phyloP scores from a whole-genome alignment of 2,329 filamentous ascomycete species.

The Fusarium sp. region DNA sequence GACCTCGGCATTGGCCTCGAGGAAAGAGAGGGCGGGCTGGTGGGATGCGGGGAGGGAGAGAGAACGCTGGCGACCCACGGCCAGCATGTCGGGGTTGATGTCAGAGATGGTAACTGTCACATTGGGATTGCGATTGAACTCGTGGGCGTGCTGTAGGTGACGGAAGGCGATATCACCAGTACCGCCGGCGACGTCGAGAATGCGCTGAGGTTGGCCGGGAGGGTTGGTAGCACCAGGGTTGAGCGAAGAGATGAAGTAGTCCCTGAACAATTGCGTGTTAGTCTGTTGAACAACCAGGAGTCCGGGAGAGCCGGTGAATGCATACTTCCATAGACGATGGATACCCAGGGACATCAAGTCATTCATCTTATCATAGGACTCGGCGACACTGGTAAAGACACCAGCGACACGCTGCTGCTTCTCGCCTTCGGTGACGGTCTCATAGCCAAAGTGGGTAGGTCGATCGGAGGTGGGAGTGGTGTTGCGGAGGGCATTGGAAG shows the following conservation, averaged over 20 bases:
- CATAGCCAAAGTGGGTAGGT: constrained; percentile 91
- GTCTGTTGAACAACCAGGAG: background rate
- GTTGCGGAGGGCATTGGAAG: constrained; percentile 41
- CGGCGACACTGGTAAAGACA: constrained; percentile 95
- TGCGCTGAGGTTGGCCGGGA: constrained; percentile 66
- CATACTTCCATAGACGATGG: constrained; percentile 91
- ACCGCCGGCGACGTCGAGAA: constrained; percentile 96
- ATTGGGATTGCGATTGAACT: constrained; percentile 77
- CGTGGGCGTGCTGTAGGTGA: constrained; percentile 89
- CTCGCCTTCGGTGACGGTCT: constrained; percentile 82
- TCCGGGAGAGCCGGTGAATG: constrained; percentile 9
- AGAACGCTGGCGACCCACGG: constrained; percentile 85
- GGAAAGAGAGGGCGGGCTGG: constrained; percentile 73
- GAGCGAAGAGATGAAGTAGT: constrained; percentile 91
- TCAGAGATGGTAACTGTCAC: constrained; percentile 92
- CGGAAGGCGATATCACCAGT: constrained; percentile 98
- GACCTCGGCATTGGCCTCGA: constrained; percentile 90
- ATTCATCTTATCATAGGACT: constrained; percentile 98
- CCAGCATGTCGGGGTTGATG: constrained; percentile 96
- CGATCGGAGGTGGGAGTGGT: constrained; percentile 54
- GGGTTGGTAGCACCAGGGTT: constrained; percentile 77
- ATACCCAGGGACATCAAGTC: constrained; percentile 98
- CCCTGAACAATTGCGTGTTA: constrained; percentile 55
- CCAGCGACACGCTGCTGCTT: constrained; percentile 79
- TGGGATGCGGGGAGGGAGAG: constrained; percentile 65